phyloP scores from a whole-genome alignment of 192 early-diverging fungal species.

The Mycoemilia scoparia region DNA sequence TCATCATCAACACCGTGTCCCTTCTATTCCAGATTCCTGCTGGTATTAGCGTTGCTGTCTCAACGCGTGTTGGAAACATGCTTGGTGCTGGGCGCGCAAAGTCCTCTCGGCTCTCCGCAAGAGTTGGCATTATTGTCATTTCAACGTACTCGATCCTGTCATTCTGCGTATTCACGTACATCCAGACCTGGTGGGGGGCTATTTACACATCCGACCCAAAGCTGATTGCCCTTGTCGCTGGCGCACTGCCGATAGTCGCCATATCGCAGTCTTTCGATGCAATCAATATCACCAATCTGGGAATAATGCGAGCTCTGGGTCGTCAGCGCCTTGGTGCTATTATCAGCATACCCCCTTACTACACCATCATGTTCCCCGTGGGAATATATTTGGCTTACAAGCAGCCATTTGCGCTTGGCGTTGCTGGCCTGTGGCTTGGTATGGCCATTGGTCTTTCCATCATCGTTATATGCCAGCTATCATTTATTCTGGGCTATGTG shows the following conservation, averaged over 20 bases:
- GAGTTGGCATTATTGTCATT: slow-evolving; percentile 12
- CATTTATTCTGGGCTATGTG: slow-evolving; percentile 9
- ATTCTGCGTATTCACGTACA: slow-evolving; percentile 6
- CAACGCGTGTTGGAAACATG: slow-evolving; percentile 27
- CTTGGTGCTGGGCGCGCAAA: slow-evolving; percentile 11
- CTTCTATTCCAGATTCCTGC: slow-evolving; percentile 19
- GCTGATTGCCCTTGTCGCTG: slow-evolving; percentile 50
- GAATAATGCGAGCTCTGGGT: slow-evolving; percentile 34
- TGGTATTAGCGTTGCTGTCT: slow-evolving; percentile 22
- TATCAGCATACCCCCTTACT: slow-evolving; percentile 35
- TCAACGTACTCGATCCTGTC: slow-evolving; percentile 6
- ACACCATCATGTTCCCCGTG: slow-evolving; percentile 34
- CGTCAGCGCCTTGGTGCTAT: slow-evolving; percentile 32
- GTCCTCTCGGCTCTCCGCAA: slow-evolving; percentile 14
- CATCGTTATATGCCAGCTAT: slow-evolving; percentile 17
- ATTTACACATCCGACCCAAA: slow-evolving; percentile 48
- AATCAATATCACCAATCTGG: slow-evolving; percentile 37
- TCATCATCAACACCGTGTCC: slow-evolving; percentile 25
- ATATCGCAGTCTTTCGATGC: slow-evolving; percentile 49
- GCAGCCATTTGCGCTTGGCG: slow-evolving; percentile 10
- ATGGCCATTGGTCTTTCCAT: slow-evolving; percentile 15
- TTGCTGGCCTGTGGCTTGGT: slow-evolving; percentile 28
- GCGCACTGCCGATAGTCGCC: slow-evolving; percentile 61
- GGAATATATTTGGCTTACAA: slow-evolving; percentile 34
- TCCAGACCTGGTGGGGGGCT: slow-evolving; percentile 24